Evolutionary conservation across 2,329 filamentous ascomycete species (phyloP), one percentile per base, ranked within the genome.

Genomic region (Xylaria sp.): DNA sequence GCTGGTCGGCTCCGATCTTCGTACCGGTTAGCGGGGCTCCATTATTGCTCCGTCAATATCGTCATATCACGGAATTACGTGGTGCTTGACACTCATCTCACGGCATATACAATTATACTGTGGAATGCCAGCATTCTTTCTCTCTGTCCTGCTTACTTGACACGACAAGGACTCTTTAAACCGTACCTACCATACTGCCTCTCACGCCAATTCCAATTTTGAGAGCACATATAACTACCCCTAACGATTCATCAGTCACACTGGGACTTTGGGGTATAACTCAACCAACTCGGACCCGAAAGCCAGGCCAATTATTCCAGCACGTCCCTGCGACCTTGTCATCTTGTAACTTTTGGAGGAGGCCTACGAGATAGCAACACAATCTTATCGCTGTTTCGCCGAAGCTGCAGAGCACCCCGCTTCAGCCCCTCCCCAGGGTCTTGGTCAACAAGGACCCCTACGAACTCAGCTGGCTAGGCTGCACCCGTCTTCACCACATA

Each of bases 61-160:
- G 74, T 76, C 75, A 77, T 76, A 74, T 66, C 60, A 73, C 71
- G 71, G 68, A 75, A 72, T 74, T 71, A 69, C 69, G 63, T 72
- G 65, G 68, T 68, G 65, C 60, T 68, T 58, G 72, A 72, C 67
- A 61, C 65, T 63, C 65, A 70, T 69, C 73, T 70, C 73, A 74
- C 71, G 70, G 70, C 71, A 77, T 74, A 69, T 59, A 37, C 40
- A 59, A 57, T 21, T 47, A 51, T 58, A 63, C 64, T 48, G 51
- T 66, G 48, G 47, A 58, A 50, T 32, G 42, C 64, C 37, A 25
- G 23, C 25, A 21, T 42, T 32, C 53, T 9, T 25, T 55, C 27
- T 44, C 32, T 60, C 8, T 57, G 40, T 68, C 59, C 37, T 63
- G 54, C 60, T 18, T n/a, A 21, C 32, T 63, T 40, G 47, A 37